phyloP scores from a whole-genome alignment of 2,329 filamentous ascomycete species.

The Aspergillus pseudoglaucus region DNA sequence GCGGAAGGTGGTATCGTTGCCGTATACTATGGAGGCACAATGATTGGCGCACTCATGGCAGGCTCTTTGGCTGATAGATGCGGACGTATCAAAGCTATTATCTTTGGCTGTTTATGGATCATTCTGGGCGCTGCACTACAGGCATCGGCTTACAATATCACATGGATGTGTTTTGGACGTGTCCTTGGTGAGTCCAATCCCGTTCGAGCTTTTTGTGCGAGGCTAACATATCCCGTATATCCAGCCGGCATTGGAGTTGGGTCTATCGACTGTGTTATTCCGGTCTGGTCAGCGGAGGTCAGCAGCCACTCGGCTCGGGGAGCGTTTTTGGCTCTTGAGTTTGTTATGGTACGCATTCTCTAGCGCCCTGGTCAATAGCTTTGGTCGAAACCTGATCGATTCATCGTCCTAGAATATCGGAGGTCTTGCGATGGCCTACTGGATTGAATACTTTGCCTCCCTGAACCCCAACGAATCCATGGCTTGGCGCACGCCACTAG shows the following conservation, averaged over 20 bases:
- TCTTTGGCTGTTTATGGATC: constrained; percentile 49
- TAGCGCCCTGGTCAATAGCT: background rate
- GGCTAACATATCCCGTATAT: background rate
- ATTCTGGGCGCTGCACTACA: constrained; percentile 56
- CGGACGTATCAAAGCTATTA: constrained; percentile 56
- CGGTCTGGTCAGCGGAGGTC: constrained; percentile 62
- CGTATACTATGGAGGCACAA: constrained; percentile 50
- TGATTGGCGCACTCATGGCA: constrained; percentile 54
- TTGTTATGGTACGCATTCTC: constrained; percentile 34
- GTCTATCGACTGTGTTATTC: constrained; percentile 60
- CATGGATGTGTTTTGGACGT: constrained; percentile 60
- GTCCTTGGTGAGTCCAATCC: constrained; percentile 42
- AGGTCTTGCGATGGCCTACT: constrained; percentile 57
- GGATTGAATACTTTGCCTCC: constrained; percentile 42
- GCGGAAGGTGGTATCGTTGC: constrained; percentile 56
- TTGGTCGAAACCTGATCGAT: background rate
- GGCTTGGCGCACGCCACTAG: constrained; percentile 57
- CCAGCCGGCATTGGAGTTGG: constrained; percentile 46
- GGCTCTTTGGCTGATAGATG: constrained; percentile 55
- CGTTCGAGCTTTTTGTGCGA: background rate
- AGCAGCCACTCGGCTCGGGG: constrained; percentile 58
- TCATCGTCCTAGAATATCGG: constrained; percentile 55
- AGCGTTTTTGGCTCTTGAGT: constrained; percentile 61
- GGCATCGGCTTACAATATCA: constrained; percentile 53
- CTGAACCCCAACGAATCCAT: constrained; percentile 44